phyloP scores from a whole-genome alignment of 441 rosid genomes.

The Biscutella laevigata region DNA sequence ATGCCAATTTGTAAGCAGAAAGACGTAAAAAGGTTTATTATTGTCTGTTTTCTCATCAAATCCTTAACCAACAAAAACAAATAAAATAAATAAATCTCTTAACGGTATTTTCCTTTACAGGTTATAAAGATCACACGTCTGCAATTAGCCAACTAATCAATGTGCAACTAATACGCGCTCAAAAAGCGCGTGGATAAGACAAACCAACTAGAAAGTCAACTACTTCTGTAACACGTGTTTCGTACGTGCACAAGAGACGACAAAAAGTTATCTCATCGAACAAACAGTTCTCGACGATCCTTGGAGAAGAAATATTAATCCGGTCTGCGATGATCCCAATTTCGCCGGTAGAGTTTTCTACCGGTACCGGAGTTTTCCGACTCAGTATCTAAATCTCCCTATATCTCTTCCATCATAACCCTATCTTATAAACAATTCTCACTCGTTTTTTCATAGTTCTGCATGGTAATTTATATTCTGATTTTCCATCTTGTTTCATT shows the following conservation, averaged over 20 bases:
- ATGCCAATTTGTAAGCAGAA: no score
- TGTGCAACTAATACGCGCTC: slow-evolving; percentile 10
- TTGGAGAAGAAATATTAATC: not conserved
- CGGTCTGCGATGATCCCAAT: not conserved
- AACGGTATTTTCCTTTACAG: not conserved
- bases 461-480: slow-evolving; percentile 39
- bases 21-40: no score
- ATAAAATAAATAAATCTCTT: no score
- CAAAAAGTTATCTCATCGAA: not conserved
- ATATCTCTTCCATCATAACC: not conserved
- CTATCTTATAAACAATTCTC: slow-evolving; percentile 24
- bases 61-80: no score
- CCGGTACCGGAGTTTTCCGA: not conserved
- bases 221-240: slow-evolving; percentile 5
- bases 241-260: not conserved
- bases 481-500: not conserved
- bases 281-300: not conserved
- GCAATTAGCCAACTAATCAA: no score
- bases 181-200: not conserved
- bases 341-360: slow-evolving; percentile 5
- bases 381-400: not conserved
- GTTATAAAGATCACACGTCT: no score
- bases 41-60: no score
- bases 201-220: slow-evolving; percentile 1
- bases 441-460: slow-evolving; percentile 50